These are phyloP conservation scores for Mariannaea sp. DNA, from an alignment of 2,329 filamentous ascomycete species.

Conservation along the genomic window DNA sequence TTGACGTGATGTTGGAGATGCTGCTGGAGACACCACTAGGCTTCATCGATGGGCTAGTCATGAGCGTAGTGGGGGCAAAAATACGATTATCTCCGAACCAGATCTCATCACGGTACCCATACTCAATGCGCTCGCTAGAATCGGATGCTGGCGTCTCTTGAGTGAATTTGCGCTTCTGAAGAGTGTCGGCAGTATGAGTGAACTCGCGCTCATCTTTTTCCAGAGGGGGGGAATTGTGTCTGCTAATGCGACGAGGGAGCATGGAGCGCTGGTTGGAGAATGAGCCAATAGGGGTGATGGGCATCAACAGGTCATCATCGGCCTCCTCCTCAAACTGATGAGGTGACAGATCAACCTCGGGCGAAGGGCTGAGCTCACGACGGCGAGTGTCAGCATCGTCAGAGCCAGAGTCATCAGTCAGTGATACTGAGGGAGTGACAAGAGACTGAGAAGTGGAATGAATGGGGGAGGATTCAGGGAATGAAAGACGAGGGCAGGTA, in stretches of 20 bases:
- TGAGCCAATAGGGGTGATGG: conserved; percentile 66
- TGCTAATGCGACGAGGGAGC: conserved; percentile 48
- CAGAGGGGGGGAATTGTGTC: conserved; percentile 83
- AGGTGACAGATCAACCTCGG: conserved; percentile 88
- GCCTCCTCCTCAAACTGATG: conserved; percentile 82
- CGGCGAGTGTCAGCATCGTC: conserved; percentile 75
- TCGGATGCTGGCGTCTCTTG: conserved; percentile 45
- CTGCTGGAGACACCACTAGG: conserved; percentile 36
- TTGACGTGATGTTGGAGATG: conserved; percentile 33
- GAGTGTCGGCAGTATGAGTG: conserved; percentile 87
- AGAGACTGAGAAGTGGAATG: conserved; percentile 51
- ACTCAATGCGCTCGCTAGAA: conserved; percentile 42
- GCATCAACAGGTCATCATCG: conserved; percentile 63
- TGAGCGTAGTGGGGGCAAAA: conserved; percentile 48
- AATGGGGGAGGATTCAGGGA: conserved; percentile 59
- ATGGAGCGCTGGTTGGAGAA: conserved; percentile 54
- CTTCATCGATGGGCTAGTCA: conserved; percentile 60
- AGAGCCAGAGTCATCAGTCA: conserved; percentile 55
- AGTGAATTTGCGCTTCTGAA: conserved; percentile 69
- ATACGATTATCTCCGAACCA: conserved; percentile 57
- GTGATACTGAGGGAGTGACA: conserved; percentile 82
- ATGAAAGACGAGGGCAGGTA: conserved; percentile 80
- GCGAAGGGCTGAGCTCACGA: conserved; percentile 81
- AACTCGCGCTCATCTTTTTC: conserved; percentile 97
- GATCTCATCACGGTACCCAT: conserved; percentile 52